Evolutionary conservation across 257 asterid genomes (phyloP).

Genomic region (Ophiorrhiza pumila): DNA sequence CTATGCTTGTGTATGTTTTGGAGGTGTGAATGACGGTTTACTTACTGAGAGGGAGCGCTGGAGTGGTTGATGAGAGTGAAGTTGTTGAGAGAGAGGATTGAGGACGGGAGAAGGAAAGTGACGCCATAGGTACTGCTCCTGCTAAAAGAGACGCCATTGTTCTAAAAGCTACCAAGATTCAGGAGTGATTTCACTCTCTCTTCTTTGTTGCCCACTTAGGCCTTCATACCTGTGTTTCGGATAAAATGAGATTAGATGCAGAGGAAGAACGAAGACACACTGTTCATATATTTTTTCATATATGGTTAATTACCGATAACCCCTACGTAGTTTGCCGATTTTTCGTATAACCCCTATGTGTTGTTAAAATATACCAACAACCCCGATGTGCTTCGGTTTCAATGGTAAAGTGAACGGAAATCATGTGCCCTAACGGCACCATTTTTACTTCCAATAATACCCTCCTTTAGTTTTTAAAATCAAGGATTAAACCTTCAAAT

Average conservation of each 20-base stretch:
- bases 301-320: no score
- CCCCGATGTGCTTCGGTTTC: no score
- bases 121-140: constrained; percentile 58
- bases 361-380: no score
- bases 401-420: no score
- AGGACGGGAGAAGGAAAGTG: constrained; percentile 54
- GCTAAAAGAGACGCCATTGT: constrained; percentile 66
- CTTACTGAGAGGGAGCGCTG: constrained; percentile 62
- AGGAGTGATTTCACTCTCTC: not conserved
- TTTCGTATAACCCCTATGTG: no score
- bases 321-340: no score
- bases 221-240: constrained; percentile 13
- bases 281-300: not conserved
- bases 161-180: not conserved
- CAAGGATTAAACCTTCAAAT: no score
- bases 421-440: no score
- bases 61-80: constrained; percentile 32
- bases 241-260: constrained; percentile 5
- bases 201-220: constrained; percentile 2
- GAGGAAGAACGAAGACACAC: not conserved
- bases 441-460: no score
- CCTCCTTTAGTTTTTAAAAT: no score
- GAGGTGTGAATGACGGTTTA: not conserved
- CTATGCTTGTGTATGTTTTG: not conserved
- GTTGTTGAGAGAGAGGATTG: constrained; percentile 20